phyloP scores from a whole-genome alignment of 106 monocot species.

The Posidonia australis region DNA sequence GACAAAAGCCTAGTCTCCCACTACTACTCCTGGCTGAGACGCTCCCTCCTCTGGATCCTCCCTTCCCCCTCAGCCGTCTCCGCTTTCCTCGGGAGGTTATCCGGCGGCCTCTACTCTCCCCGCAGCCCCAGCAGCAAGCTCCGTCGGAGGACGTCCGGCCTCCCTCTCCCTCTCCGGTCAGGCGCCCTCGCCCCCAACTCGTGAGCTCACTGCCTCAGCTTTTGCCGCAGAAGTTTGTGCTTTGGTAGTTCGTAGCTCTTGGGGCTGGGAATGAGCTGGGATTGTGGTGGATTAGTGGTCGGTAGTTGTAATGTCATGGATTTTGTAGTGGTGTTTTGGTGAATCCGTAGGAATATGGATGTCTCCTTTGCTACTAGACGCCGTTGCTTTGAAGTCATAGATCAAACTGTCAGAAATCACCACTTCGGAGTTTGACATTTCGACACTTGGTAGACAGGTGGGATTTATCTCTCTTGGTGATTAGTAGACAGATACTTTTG shows the following conservation, averaged over 20 bases:
- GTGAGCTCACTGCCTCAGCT: constrained; percentile 3
- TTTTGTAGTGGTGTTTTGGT: no score
- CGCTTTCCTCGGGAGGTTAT: constrained; percentile 8
- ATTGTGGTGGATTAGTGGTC: not conserved
- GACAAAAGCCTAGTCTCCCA: constrained; percentile 22
- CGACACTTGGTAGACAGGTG: no score
- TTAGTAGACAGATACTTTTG: no score
- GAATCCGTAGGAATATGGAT: no score
- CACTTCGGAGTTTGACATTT: no score
- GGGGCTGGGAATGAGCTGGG: not conserved
- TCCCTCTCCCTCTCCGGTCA: constrained; percentile 36
- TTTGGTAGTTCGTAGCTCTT: not conserved
- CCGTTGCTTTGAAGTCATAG: no score
- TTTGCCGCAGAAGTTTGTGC: not conserved
- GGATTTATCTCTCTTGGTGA: no score
- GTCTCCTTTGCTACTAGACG: no score
- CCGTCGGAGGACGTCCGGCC: constrained; percentile 16
- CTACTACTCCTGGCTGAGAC: constrained; percentile 39
- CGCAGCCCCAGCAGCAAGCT: not conserved
- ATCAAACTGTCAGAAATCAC: no score
- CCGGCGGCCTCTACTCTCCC: constrained; percentile 17
- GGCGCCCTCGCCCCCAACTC: not conserved
- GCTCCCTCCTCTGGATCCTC: constrained; percentile 19
- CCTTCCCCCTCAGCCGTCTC: constrained; percentile 38
- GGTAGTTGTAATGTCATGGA: not conserved